Evolutionary conservation across 768 basidiomycete genomes (phyloP).

Genomic region (Mycena alexandri): DNA sequence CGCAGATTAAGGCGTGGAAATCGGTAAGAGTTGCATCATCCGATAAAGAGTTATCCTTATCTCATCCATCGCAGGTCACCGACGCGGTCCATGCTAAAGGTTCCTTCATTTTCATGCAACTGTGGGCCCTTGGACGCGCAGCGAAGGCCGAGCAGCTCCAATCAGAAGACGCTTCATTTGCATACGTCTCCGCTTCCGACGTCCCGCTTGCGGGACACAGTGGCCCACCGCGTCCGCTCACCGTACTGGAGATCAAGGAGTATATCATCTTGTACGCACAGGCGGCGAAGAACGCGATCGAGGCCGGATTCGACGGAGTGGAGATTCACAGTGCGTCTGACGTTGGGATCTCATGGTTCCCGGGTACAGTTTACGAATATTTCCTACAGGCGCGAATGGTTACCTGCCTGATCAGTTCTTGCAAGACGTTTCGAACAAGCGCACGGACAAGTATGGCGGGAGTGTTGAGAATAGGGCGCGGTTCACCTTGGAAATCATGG

Average conservation of each 20-base stretch:
- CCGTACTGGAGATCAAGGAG: slow-evolving; percentile 46
- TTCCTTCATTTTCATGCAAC: slow-evolving; percentile 58
- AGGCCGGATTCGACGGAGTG: slow-evolving; percentile 51
- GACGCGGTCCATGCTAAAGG: slow-evolving; percentile 62
- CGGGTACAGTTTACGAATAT: not conserved
- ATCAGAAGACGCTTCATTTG: slow-evolving; percentile 40
- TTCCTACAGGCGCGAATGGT: not conserved
- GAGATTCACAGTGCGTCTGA: slow-evolving; percentile 40
- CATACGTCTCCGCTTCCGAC: slow-evolving; percentile 43
- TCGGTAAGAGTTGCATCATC: slow-evolving; percentile 35
- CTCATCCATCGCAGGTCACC: slow-evolving; percentile 48
- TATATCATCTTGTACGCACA: slow-evolving; percentile 44
- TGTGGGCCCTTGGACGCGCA: slow-evolving; percentile 60
- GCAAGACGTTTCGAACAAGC: not conserved
- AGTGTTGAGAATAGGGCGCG: slow-evolving; percentile 59
- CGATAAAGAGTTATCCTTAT: not conserved
- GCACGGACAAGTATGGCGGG: slow-evolving; percentile 64
- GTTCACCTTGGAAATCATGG: slow-evolving; percentile 60
- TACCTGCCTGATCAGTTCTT: not conserved
- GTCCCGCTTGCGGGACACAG: slow-evolving; percentile 33
- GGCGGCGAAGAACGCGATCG: no score
- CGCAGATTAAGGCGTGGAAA: slow-evolving; percentile 60
- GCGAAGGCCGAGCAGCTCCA: slow-evolving; percentile 42
- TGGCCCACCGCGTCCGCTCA: slow-evolving; percentile 29
- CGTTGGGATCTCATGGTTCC: no score